Evolutionary conservation across 1,284 basidiomycete genomes (phyloP), one percentile per base, ranked within the genome.

Genomic region (Cutaneotrichosporon daszewskae): DNA sequence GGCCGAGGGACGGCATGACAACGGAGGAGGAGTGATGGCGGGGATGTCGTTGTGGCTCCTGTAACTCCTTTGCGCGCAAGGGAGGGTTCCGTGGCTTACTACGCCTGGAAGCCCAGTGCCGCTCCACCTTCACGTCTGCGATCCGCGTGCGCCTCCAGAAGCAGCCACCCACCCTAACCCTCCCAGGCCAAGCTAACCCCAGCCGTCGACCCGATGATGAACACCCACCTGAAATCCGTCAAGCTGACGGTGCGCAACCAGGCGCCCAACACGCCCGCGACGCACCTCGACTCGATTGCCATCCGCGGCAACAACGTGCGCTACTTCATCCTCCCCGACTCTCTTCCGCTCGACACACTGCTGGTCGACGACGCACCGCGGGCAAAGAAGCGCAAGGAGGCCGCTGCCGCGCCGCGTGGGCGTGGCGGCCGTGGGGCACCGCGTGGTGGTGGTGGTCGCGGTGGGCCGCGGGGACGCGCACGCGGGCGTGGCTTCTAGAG

Each of bases 171-270:
- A n/a, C n/a, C n/a, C n/a, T n/a, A n/a, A n/a, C n/a, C n/a, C n/a
- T n/a, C n/a, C n/a, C n/a, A n/a, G n/a, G n/a, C n/a, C n/a, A n/a
- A n/a, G n/a, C 43, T 45, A 18, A 45, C 26, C 23, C 25, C 64
- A 92, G 88, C 88, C 47, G 88, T 92, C 37, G 89, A 94, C 71
- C 90, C 90, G 78, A 87, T 89, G 67, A 96, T 95, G 91, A 95
- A 95, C 76, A 96, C 91, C 2, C 84, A 95, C 62, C 79, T 96
- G 37, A 96, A 96, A 76, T 89, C 89, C 35, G 88, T 98, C 63
- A 97, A 97, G 74, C 85, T 98, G 77, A 91, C 90, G 9, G 79
- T 83, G 27, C 85, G 87, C 49, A 87, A 92, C 27, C 52, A 60
- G 53, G 85, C 82, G 2, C 75, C 80, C 41, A 46, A 50, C 25